Percentiles rank a stretch among this genome's conserved stretches.
phyloP scores from a whole-genome alignment of 805 yeast genomes.

The Cyberlindnera xishuangbannaensis region DNA sequence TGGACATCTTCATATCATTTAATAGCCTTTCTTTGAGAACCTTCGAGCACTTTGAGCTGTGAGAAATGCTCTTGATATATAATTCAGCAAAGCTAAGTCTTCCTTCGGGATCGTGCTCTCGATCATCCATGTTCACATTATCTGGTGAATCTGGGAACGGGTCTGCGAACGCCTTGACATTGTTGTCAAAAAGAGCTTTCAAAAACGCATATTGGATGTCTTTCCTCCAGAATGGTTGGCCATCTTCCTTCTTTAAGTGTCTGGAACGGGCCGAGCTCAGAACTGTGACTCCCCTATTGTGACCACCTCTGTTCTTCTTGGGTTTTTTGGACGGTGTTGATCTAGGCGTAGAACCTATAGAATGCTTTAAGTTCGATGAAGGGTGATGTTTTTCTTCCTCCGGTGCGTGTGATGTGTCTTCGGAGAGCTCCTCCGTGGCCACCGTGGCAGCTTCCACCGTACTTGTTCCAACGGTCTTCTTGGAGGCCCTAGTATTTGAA shows the following conservation, averaged over 20 bases:
- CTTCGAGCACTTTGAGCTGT: conserved; percentile 77
- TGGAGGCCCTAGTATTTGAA: too few species aligned
- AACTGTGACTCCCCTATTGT: conserved; percentile 14
- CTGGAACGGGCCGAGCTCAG: conserved; percentile 33
- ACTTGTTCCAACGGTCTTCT: too few species aligned
- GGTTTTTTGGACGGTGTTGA: conserved; percentile 11
- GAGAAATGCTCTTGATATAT: conserved; percentile 75
- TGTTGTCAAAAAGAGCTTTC: conserved; percentile 55
- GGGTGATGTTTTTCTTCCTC: too few species aligned
- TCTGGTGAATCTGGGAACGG: conserved; percentile 41
- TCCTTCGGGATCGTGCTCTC: conserved; percentile 32
- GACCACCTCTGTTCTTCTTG: conserved; percentile 11
- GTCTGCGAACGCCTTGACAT: conserved; percentile 61
- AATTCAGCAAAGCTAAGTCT: conserved; percentile 76
- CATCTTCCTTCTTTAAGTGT: conserved; percentile 82
- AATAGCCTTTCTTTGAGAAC: conserved; percentile 73
- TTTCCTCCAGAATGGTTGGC: conserved; percentile 83
- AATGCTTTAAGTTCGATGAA: too few species aligned
- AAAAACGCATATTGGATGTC: conserved; percentile 86
- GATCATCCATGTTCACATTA: conserved; percentile 26
- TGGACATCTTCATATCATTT: conserved; percentile 54
- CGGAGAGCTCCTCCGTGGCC: too few species aligned
- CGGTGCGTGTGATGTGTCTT: too few species aligned
- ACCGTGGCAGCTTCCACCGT: too few species aligned
- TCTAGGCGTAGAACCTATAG: too few species aligned